These are phyloP conservation scores for Pseudogymnoascus sp. DNA, from an alignment of 2,329 filamentous ascomycete species.

Conservation along the genomic window DNA sequence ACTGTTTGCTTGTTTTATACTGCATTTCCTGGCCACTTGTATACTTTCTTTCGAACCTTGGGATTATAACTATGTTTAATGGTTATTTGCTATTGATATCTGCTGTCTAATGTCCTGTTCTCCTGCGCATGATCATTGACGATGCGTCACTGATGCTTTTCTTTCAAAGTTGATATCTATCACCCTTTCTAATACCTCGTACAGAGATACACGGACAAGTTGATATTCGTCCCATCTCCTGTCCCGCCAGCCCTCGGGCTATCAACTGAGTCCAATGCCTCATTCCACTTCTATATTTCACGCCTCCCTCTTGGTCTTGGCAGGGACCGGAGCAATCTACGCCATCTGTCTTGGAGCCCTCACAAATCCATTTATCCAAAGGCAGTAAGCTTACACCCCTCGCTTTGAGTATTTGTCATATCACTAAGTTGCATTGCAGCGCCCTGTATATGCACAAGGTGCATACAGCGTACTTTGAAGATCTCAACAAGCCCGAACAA, in stretches of 20 bases:
- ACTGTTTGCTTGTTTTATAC: background rate
- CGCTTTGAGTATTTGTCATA: background rate
- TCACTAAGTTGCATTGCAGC: slow-evolving; percentile 28
- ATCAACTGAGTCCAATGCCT: background rate
- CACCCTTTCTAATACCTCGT: background rate
- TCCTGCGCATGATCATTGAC: background rate
- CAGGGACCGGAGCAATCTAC: slow-evolving; percentile 55
- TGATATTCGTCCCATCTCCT: background rate
- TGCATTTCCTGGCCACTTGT: background rate
- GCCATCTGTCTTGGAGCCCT: slow-evolving; percentile 54
- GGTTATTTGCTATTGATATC: background rate
- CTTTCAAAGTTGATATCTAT: background rate
- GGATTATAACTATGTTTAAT: background rate
- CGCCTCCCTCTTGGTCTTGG: slow-evolving; percentile 45
- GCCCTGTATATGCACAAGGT: slow-evolving; percentile 77
- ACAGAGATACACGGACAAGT: background rate
- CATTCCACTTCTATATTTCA: background rate
- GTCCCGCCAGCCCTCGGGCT: background rate
- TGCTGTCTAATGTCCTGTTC: background rate
- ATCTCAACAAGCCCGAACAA: slow-evolving; percentile 66
- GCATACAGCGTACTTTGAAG: slow-evolving; percentile 61
- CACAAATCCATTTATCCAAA: slow-evolving; percentile 63
- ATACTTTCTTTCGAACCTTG: background rate
- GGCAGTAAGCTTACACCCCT: slow-evolving; percentile 54
- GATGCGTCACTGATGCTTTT: background rate